phyloP scores from a whole-genome alignment of 2,329 filamentous ascomycete genomes.

The Fusarium oxysporum region DNA sequence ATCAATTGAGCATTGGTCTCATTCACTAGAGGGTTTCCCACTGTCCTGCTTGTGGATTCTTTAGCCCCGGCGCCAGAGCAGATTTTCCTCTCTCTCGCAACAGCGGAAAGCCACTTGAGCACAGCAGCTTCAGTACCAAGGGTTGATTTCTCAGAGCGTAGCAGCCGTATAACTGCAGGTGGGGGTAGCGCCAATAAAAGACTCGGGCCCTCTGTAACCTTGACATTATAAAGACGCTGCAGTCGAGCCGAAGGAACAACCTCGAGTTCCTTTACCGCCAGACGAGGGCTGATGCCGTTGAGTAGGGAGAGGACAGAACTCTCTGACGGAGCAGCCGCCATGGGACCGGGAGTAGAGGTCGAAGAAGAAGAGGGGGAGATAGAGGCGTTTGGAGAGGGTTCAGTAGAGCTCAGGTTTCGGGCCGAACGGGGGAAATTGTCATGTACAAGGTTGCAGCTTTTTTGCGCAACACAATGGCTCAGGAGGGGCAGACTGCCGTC shows the following conservation, averaged over 20 bases:
- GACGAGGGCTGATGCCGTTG: constrained; percentile 38
- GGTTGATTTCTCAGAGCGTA: constrained; percentile 60
- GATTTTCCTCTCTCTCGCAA: constrained; percentile 27
- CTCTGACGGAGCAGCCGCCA: constrained; percentile 41
- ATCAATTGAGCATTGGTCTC: constrained; percentile 34
- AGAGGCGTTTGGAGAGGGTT: constrained; percentile 23
- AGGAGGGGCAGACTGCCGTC: constrained; percentile 40
- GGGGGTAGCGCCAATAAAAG: constrained; percentile 59
- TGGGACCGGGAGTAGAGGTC: constrained; percentile 25
- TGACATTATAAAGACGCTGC: constrained; percentile 58
- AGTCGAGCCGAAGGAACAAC: constrained; percentile 52
- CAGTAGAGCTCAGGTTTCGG: constrained; percentile 42
- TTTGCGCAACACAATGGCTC: constrained; percentile 43
- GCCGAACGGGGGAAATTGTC: constrained; percentile 42
- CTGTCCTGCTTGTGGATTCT: constrained; percentile 1
- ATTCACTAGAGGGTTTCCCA: neutral
- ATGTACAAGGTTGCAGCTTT: constrained; percentile 44
- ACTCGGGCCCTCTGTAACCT: constrained; percentile 54
- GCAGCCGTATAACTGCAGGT: constrained; percentile 54
- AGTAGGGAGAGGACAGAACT: constrained; percentile 44
- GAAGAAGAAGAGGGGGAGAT: constrained; percentile 8
- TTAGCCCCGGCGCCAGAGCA: constrained; percentile 1
- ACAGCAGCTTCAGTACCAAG: constrained; percentile 59
- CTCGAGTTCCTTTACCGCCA: constrained; percentile 43
- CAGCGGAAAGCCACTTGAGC: constrained; percentile 57